A percentile compares a stretch with the other conserved stretches of the same genome.
phyloP scores from a whole-genome alignment of 768 basidiomycete species.

The Auriscalpium vulgare region DNA sequence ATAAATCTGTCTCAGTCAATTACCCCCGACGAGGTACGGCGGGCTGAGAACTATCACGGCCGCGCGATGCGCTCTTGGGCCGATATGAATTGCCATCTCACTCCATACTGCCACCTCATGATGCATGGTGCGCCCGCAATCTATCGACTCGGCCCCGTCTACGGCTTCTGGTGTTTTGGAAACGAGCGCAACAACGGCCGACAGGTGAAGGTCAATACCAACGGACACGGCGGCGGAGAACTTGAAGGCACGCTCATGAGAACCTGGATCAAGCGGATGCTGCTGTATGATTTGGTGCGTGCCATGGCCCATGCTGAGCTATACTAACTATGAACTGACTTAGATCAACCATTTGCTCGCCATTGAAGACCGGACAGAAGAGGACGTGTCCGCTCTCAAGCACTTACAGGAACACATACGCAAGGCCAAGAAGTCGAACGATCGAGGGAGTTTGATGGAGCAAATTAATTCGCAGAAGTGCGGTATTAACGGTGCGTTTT shows the following conservation, averaged over 20 bases:
- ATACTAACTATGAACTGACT: background rate
- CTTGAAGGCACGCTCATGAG: conserved; percentile 19
- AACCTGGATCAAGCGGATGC: conserved; percentile 12
- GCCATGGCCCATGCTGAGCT: background rate
- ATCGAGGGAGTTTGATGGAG: background rate
- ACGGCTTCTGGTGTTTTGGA: conserved; percentile 6
- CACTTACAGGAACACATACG: background rate
- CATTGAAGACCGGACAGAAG: background rate
- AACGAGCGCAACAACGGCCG: conserved; percentile 18
- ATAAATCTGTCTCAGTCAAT: background rate
- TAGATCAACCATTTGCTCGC: background rate
- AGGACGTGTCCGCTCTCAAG: background rate
- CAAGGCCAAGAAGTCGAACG: background rate
- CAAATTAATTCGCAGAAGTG: background rate
- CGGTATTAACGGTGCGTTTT: too few species aligned
- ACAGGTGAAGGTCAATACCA: conserved; percentile 12
- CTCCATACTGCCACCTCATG: conserved; percentile 15
- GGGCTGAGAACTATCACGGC: background rate
- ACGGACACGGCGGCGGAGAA: conserved; percentile 17
- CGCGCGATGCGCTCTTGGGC: conserved; percentile 12
- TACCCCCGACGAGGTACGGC: background rate
- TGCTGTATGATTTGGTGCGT: conserved; percentile 13
- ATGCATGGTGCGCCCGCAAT: conserved; percentile 9
- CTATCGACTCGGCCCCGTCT: conserved; percentile 9
- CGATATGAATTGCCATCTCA: conserved; percentile 14